Evolutionary conservation across 2,329 filamentous ascomycete species (phyloP).

Genomic region (Pseudogymnoascus sp.): DNA sequence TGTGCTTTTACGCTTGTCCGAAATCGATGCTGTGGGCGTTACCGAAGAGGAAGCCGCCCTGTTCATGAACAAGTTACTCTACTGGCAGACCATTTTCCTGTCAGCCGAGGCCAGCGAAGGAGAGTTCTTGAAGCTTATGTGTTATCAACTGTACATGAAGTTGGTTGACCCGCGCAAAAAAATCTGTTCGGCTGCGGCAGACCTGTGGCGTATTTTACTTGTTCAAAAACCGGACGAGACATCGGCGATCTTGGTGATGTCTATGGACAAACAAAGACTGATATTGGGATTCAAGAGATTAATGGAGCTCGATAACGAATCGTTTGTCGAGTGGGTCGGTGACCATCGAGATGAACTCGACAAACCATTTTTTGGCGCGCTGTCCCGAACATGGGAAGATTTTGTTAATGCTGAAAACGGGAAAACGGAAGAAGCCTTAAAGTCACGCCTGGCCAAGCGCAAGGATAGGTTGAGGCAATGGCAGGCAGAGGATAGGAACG

Average conservation of each 20-base stretch:
- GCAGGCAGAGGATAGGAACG: slow-evolving; percentile 61
- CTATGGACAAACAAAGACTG: slow-evolving; percentile 63
- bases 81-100: slow-evolving; percentile 92
- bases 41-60: slow-evolving; percentile 56
- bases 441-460: slow-evolving; percentile 62
- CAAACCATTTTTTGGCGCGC: slow-evolving; percentile 69
- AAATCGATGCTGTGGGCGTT: slow-evolving; percentile 62
- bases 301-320: slow-evolving; percentile 80
- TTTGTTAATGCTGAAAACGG: slow-evolving; percentile 80
- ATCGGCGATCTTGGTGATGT: slow-evolving; percentile 62
- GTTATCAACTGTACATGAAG: slow-evolving; percentile 88
- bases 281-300: slow-evolving; percentile 74
- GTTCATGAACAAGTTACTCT: slow-evolving; percentile 79
- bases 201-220: slow-evolving; percentile 83
- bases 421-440: slow-evolving; percentile 68
- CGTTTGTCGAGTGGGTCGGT: slow-evolving; percentile 84
- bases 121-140: slow-evolving; percentile 78
- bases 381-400: slow-evolving; percentile 80
- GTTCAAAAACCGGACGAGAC: slow-evolving; percentile 89
- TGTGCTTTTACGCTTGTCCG: slow-evolving; percentile 73
- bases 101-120: slow-evolving; percentile 69
- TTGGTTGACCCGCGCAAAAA: slow-evolving; percentile 62
- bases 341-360: slow-evolving; percentile 73
- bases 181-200: slow-evolving; percentile 69
- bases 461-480: slow-evolving; percentile 77